Base-by-base conservation (phyloP, 768 basidiomycete genomes). In the Tephrocybe rancida region DNA sequence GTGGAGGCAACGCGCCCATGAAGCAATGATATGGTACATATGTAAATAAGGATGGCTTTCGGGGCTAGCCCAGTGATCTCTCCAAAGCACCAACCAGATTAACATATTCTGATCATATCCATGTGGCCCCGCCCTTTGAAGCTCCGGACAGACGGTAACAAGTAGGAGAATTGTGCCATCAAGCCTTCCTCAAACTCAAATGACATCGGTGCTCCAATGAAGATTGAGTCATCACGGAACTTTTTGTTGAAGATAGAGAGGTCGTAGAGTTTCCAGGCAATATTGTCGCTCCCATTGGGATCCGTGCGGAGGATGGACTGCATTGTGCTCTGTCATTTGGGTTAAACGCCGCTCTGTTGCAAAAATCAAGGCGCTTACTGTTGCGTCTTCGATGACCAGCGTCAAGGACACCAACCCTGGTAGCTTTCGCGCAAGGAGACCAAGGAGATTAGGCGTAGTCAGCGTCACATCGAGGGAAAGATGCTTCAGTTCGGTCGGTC, bases 111-210 rank as follows among this genome's bases (percentile, higher is more conserved):
- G 13, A 52, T 34, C 32, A 43, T 29, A 11, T 52, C 30, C 14
- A n/a, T 44, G 34, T 52, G 50, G 5, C 50, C 50, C 10, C 50
- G 50, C 21, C 50, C 50, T 52, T 52, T 52, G 30, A 52, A 52
- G 41, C 50, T 52, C 11, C 42, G 41, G 42, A 52, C 41, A 5
- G 50, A 52, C 4, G 50, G 50, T 24, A 52, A 32, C 3, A 52
- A 16, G 30, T 24, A 44, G 2, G 50, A 44, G n/a, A 52, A 22
- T 21, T 52, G 42, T 18, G 41, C 27, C 52, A 53, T 53, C 32
- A 53, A 24, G 6, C 44, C 44, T 53, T 53, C 52, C 35, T 53
- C 52, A 14, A 47, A 53, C 38, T 53, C 52, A 21, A 53, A 53
- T 14, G 52, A 46, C 32, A 53, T 27, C 13, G 50, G 50, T 4